phyloP scores from a whole-genome alignment of 2,329 filamentous ascomycete species.

The Fusarium miscanthi region DNA sequence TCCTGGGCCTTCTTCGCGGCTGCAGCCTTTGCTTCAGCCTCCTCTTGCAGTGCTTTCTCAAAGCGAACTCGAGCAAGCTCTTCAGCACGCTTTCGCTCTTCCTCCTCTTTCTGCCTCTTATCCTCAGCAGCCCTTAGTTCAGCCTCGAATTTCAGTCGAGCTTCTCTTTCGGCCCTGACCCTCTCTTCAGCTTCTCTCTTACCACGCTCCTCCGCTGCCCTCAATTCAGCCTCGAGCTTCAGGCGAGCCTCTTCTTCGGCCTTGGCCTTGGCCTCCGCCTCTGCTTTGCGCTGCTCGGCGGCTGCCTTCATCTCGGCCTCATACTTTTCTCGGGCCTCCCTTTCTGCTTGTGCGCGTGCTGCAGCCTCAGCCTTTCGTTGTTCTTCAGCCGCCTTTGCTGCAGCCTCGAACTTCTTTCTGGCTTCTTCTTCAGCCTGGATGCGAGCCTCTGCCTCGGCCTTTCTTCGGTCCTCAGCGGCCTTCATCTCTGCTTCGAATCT shows the following conservation, averaged over 20 bases:
- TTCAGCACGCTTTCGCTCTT: slow-evolving; percentile 57
- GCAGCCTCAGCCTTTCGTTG: slow-evolving; percentile 35
- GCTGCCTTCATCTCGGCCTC: slow-evolving; percentile 58
- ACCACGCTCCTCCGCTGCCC: slow-evolving; percentile 57
- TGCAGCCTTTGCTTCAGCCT: slow-evolving; percentile 55
- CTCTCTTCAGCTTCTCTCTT: slow-evolving; percentile 62
- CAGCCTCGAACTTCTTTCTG: slow-evolving; percentile 58
- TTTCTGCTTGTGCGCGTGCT: slow-evolving; percentile 43
- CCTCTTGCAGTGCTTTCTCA: slow-evolving; percentile 56
- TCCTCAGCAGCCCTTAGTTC: slow-evolving; percentile 59
- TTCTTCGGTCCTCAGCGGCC: slow-evolving; percentile 56
- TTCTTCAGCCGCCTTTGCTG: slow-evolving; percentile 54
- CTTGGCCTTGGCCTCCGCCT: slow-evolving; percentile 58
- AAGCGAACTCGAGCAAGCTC: slow-evolving; percentile 57
- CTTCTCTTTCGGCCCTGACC: slow-evolving; percentile 53
- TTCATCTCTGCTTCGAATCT: slow-evolving; percentile 60
- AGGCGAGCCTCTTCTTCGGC: slow-evolving; percentile 59
- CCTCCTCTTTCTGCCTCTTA: slow-evolving; percentile 54
- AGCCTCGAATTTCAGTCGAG: slow-evolving; percentile 53
- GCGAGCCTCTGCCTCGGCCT: slow-evolving; percentile 61
- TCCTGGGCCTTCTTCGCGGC: slow-evolving; percentile 57
- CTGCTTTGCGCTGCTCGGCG: slow-evolving; percentile 58
- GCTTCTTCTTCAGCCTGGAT: slow-evolving; percentile 58
- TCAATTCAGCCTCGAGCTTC: slow-evolving; percentile 60
- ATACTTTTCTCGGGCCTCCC: slow-evolving; percentile 59